Percentiles rank a stretch among this genome's conserved stretches.
Conservation (phyloP, 805 yeast genomes). For the Candida chilensis region DNA sequence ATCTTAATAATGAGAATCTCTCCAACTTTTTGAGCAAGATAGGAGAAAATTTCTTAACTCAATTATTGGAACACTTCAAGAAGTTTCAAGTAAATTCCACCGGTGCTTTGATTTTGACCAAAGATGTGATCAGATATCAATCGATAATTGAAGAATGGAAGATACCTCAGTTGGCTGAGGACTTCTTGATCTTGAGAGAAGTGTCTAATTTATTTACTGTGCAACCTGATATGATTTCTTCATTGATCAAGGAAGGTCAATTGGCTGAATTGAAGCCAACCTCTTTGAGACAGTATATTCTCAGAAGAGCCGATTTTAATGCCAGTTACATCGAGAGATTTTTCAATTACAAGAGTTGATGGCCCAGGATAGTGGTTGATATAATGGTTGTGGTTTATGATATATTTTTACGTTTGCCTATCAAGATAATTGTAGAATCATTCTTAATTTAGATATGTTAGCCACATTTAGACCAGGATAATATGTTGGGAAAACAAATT, state of each 20-base stretch:
- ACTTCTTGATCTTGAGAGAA: conserved; percentile 66
- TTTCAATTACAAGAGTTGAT: conserved; percentile 19
- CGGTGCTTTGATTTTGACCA: conserved; percentile 78
- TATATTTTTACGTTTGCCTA: neutral
- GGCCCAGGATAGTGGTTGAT: neutral
- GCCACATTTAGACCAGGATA: too few relatives aligned
- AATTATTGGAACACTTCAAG: conserved; percentile 63
- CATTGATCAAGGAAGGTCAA: conserved; percentile 76
- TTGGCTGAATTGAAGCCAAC: conserved; percentile 55
- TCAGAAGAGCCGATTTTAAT: conserved; percentile 63
- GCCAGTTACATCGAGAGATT: conserved; percentile 40
- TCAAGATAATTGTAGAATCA: neutral
- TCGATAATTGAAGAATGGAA: conserved; percentile 60
- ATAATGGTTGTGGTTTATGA: conserved; percentile 3
- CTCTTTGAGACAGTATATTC: conserved; percentile 54
- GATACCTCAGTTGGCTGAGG: conserved; percentile 48
- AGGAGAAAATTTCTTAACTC: conserved; percentile 48
- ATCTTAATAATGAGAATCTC: conserved; percentile 30
- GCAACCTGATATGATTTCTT: conserved; percentile 68
- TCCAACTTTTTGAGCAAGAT: conserved; percentile 40
- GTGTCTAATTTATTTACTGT: conserved; percentile 80
- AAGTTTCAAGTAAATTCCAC: conserved; percentile 68
- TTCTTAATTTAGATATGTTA: neutral
- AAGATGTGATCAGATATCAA: conserved; percentile 75
- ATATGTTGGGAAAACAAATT: too few relatives aligned